Evolutionary conservation across 208 protist species (phyloP), one percentile per base, ranked within the genome.

Genomic region (Crithidia expoeki): DNA sequence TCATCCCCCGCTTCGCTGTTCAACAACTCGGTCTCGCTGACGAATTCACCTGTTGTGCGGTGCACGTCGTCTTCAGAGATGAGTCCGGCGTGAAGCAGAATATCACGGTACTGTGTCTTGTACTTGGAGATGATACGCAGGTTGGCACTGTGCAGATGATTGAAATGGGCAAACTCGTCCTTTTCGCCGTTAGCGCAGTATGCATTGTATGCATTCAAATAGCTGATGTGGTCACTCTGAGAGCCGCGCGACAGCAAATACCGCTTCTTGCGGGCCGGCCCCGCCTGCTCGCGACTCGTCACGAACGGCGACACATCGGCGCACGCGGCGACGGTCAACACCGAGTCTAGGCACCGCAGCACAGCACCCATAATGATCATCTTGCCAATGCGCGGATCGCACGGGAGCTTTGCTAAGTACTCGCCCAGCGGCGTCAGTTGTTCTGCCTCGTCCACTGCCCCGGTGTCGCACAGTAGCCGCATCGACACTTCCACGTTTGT

Each of bases 341-440:
- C 84, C 0, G 96, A 95, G 74, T 99, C 97, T 4, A 98, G 47
- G 75, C 97, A 98, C 44, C 81, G 58, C 52, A 99, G 81, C 6
- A 98, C 84, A 11, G 88, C 86, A 30, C 91, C 94, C 69, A 95
- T 96, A 32, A 98, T 76, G 42, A 98, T 89, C 93, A 98, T 96
- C 73, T 98, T 98, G 16, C 90, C 96, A 21, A 97, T 70, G 23
- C 77, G 79, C 40, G 85, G 81, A 49, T 98, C 93, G 51, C 94
- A 90, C 9, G 96, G 96, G 17, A 98, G 81, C 47, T 72, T 57
- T n/a, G 92, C 78, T 10, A 98, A 51, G 67, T 94, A 94, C 44
- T 72, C 56, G 0, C 96, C 96, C 12, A 98, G 76, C n/a, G 90
- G 84, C 0, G 96, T 98, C 10, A 99, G 68, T 16, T 28, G 17